Conservation (phyloP, 148 eudicot species). For the Drosera capensis region DNA sequence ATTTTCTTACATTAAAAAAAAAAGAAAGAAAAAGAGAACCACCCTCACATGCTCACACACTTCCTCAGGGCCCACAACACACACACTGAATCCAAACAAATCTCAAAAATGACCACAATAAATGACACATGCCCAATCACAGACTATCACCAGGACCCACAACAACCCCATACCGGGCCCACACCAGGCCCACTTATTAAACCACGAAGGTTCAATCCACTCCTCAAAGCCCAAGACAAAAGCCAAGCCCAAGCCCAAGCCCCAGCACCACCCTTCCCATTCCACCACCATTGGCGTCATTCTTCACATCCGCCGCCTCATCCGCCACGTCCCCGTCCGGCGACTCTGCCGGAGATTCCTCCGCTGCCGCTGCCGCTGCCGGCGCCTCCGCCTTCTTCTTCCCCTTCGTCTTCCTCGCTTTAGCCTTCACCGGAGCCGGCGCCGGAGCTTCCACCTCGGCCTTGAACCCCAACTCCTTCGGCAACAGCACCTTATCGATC, state of each 20-base stretch:
- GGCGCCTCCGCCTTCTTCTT: conserved; percentile 18
- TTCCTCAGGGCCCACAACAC: no score
- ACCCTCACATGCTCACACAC: no score
- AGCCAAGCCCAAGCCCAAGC: conserved; percentile 14
- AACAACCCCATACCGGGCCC: no score
- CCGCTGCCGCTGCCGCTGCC: conserved; percentile 26
- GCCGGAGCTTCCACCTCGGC: conserved; percentile 58
- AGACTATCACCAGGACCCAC: no score
- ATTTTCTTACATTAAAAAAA: no score
- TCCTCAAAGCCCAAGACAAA: no score
- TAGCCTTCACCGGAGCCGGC: conserved; percentile 42
- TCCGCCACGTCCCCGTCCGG: conserved; percentile 41
- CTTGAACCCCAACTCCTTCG: conserved; percentile 65
- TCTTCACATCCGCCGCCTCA: conserved; percentile 25
- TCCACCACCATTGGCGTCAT: conserved; percentile 11
- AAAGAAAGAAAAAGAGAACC: no score
- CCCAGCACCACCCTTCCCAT: conserved; percentile 18
- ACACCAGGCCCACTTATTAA: no score
- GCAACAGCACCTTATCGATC: conserved; percentile 56
- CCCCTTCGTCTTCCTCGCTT: conserved; percentile 28
- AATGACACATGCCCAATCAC: no score
- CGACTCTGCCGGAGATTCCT: conserved; percentile 15
- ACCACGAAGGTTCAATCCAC: no score
- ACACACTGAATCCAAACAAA: no score
- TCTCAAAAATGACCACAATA: no score